Evolutionary conservation across 257 asterid species (phyloP).

Genomic region (Solanum bulbocastanum): DNA sequence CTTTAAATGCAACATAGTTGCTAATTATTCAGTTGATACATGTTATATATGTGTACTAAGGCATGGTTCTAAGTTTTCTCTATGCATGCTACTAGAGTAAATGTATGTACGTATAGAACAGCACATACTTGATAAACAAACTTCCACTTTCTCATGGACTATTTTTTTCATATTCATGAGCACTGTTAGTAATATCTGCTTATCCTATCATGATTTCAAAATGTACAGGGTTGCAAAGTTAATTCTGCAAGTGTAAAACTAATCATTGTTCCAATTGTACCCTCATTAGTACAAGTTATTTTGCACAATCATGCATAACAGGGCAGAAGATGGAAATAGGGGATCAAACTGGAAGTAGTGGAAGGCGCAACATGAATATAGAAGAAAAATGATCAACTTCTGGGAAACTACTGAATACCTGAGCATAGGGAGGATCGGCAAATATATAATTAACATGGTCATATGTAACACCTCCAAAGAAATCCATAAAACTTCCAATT

Average conservation of each 20-base stretch:
- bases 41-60: background rate
- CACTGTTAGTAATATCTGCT: background rate
- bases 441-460: slow-evolving; percentile 81
- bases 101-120: background rate
- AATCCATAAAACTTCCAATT: slow-evolving; percentile 81
- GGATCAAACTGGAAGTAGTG: background rate
- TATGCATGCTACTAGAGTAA: background rate
- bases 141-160: background rate
- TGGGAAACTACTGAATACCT: slow-evolving; percentile 30
- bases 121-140: background rate
- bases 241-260: background rate
- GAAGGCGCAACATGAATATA: background rate
- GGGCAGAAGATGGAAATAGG: background rate
- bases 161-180: background rate
- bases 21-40: background rate
- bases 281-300: background rate
- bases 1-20: background rate
- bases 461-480: slow-evolving; percentile 82
- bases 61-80: background rate
- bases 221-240: background rate
- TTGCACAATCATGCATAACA: background rate
- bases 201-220: background rate
- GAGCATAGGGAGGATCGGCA: slow-evolving; percentile 53
- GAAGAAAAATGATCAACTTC: background rate
- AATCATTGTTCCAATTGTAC: background rate